phyloP scores from a whole-genome alignment of 768 basidiomycete species.

The Pisolithus sp. region DNA sequence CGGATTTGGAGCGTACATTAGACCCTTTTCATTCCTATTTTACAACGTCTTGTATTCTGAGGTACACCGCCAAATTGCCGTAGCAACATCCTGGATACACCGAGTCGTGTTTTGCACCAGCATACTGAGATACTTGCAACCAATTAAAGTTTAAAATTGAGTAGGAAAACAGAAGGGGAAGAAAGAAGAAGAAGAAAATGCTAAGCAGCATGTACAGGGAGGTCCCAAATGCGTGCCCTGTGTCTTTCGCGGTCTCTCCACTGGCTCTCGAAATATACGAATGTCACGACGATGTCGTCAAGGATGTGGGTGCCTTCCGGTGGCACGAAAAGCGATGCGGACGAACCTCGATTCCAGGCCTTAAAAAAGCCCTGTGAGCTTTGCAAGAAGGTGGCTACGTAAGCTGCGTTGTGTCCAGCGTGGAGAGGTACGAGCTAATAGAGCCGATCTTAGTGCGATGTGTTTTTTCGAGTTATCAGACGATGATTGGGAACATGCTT shows the following conservation, averaged over 20 bases:
- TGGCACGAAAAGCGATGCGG: constrained; percentile 20
- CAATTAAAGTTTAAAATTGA: background rate
- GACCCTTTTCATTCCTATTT: background rate
- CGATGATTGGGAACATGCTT: background rate
- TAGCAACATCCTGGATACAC: background rate
- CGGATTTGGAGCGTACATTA: background rate
- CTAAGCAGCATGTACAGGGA: constrained; percentile 1
- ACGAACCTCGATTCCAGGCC: constrained; percentile 12
- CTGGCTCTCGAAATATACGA: constrained; percentile 28
- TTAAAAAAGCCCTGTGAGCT: constrained; percentile 10
- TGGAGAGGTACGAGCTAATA: constrained; percentile 22
- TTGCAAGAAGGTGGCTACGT: constrained; percentile 23
- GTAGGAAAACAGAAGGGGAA: no score
- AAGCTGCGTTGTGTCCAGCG: constrained; percentile 3
- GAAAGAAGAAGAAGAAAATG: no score
- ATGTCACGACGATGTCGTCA: constrained; percentile 32
- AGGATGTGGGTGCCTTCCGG: constrained; percentile 25
- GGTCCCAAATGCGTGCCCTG: constrained; percentile 9
- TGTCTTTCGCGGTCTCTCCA: constrained; percentile 21
- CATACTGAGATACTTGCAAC: background rate
- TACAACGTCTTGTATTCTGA: background rate
- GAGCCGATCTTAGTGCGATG: background rate
- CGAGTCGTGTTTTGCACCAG: background rate
- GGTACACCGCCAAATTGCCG: background rate
- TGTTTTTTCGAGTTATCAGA: background rate